Base-by-base conservation (phyloP, 176 grass and related monocot species). In the Cocos nucifera region DNA sequence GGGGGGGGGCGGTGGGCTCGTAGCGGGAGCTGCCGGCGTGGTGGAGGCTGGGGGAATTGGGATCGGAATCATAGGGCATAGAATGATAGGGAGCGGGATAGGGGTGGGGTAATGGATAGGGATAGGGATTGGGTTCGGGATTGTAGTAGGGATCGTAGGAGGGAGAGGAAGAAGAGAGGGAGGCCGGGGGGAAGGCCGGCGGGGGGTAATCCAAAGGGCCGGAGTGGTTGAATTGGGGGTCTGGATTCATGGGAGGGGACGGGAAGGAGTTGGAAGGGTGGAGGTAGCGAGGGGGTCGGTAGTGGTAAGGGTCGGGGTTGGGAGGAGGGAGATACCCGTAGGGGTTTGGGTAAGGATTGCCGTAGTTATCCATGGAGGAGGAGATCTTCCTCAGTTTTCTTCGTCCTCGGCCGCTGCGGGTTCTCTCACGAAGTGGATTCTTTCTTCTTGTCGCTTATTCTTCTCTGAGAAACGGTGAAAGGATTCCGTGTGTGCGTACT, bases 141-240 rank as follows among this genome's bases (percentile, higher is more conserved):
- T 21, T 50, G 25, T 55, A 54, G 57, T 85, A 76, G 19, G 77
- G 22, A 3, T 54, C 30, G 59, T 81, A 75, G 17, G 77, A 53
- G 8, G 65, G 56, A 53, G 69, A 74, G 20, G 16, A 25, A 51
- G 26, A 1, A 53, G 53, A 27, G 55, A 58, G 23, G 18, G 49
- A 66, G 65, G 57, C 19, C 62, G 79, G 18, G 71, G 65, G 67
- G 65, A 64, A 3, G 61, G 59, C 57, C 50, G 58, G 65, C 17
- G 65, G 65, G 2, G 77, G 86, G 75, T 75, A 82, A 55, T 69
- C 71, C 19, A 85, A 69, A 21, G 64, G 64, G 28, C 70, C 64
- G 64, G 82, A 89, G 50, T 85, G 68, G 72, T 70, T 49, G 65
- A 65, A 78, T 23, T 77, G 77, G 53, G 25, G 22, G n/a, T 15